Percentiles rank a stretch among this genome's conserved stretches.
phyloP scores from a whole-genome alignment of 129 eudicot species.

The Cynara cardunculus region DNA sequence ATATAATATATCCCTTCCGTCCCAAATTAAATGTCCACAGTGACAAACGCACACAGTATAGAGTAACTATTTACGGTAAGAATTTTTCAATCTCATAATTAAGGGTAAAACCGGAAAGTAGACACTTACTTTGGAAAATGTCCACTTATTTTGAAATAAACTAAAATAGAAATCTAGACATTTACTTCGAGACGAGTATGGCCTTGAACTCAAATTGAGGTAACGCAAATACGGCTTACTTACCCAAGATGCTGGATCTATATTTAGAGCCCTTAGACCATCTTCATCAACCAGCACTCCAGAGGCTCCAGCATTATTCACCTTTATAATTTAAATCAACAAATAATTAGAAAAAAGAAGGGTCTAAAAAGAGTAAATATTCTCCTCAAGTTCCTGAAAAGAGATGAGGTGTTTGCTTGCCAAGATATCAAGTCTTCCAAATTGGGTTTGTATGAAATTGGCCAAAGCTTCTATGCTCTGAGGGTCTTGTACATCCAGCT shows the following conservation, averaged over 20 bases:
- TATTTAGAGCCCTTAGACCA: conserved; percentile 56
- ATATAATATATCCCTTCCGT: not conserved
- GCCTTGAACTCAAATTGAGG: not conserved
- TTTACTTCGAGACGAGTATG: too few species aligned
- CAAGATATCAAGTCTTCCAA: conserved; percentile 74
- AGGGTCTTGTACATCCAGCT: conserved; percentile 72
- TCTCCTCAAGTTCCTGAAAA: not conserved
- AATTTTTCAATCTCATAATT: too few species aligned
- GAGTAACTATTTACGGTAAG: too few species aligned
- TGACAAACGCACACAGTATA: too few species aligned
- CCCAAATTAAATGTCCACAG: not conserved
- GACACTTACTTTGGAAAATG: too few species aligned
- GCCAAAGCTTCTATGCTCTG: conserved; percentile 56
- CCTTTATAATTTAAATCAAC: conserved; percentile 35
- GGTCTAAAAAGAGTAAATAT: not conserved
- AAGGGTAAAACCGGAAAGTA: too few species aligned
- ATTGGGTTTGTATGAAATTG: conserved; percentile 39
- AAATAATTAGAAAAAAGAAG: not conserved
- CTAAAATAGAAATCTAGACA: too few species aligned
- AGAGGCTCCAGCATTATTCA: conserved; percentile 84
- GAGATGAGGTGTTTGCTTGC: conserved; percentile 32
- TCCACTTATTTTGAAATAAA: too few species aligned
- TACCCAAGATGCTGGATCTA: conserved; percentile 74
- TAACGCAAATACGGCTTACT: not conserved
- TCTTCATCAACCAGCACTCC: conserved; percentile 79